Percentiles rank a stretch among this genome's conserved stretches.
phyloP scores from a whole-genome alignment of 306 rosid species.

The Lithocarpus polystachyus region DNA sequence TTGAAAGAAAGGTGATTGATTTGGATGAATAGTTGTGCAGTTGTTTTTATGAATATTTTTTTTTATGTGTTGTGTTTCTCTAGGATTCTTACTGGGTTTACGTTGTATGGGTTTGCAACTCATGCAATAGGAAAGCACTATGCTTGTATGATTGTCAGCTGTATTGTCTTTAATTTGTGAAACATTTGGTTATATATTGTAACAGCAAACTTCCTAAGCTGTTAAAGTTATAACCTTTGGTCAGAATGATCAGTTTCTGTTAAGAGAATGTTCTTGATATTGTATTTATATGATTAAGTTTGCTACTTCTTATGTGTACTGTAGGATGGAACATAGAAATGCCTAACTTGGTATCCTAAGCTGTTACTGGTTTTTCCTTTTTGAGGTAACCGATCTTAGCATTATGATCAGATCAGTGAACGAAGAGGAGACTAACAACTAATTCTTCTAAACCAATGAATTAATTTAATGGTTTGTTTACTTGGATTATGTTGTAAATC shows the following conservation, averaged over 20 bases:
- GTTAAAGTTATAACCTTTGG: not conserved
- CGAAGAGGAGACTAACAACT: not conserved
- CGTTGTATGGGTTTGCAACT: not conserved
- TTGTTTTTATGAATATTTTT: not conserved
- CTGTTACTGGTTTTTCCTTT: not conserved
- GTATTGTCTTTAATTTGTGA: not conserved
- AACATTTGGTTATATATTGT: not conserved
- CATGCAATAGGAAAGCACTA: not conserved
- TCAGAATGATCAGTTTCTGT: not conserved
- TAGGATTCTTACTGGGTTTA: not conserved
- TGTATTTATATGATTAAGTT: not conserved
- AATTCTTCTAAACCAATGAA: not conserved
- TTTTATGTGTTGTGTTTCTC: not conserved
- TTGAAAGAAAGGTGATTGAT: constrained; percentile 87
- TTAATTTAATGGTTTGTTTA: not conserved
- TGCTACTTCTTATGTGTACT: constrained; percentile 15
- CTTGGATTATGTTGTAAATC: not conserved
- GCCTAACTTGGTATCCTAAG: constrained; percentile 16
- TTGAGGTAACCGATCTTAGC: constrained; percentile 18
- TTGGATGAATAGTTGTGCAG: constrained; percentile 1
- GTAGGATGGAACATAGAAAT: constrained; percentile 20
- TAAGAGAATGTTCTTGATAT: not conserved
- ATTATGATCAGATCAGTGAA: constrained; percentile 8
- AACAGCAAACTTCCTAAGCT: not conserved
- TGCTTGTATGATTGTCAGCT: not conserved